Base-by-base conservation (phyloP, 768 basidiomycete species). In the Phanerochaete carnosa region DNA sequence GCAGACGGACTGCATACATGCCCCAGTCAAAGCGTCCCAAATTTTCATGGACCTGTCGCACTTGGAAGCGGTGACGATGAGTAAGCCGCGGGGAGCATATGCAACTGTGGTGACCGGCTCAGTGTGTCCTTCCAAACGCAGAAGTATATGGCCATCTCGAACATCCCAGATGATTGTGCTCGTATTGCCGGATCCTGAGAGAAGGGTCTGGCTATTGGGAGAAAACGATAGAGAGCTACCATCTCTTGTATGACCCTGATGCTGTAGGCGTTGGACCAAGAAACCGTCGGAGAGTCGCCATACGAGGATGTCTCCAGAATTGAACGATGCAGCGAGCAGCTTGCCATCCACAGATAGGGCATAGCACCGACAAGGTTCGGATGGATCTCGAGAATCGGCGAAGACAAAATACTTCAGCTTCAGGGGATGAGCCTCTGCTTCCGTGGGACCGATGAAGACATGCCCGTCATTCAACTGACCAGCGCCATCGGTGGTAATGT, bases 281-380 rank as follows among this genome's bases (percentile, higher is more conserved):
- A 43, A 26, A 19, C 66, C 66, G 6, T 63, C 66, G 29, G 43
- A 35, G 16, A 55, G 22, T 46, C 73, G 65, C 71, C 74, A 74
- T 35, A 15, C 33, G 39, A 43, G 8, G 9, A 74, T 51, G 13
- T 60, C 35, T 22, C 70, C 54, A 1, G 65, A 66, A 22, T 54
- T 64, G n/a, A 69, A 72, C 2, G 63, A 69, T 1, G 70, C 72
- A 0, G 65, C 69, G 49, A 74, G 59, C 8, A 60, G 58, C 25
- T 22, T 60, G 3, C 70, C 72, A 62, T 70, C 64, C 8, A 59
- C 63, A 0, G 73, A 70, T n/a, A 63, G 58, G 16, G 65, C 57
- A 33, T 3, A 35, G 35, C 26, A 62, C 6, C 22, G 54, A 58
- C 11, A 58, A 43, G 57, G 57, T 54, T 11, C 26, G n/a, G 43